Base-by-base conservation (phyloP, 2,329 filamentous ascomycete species). In the Pseudogymnoascus sp. region DNA sequence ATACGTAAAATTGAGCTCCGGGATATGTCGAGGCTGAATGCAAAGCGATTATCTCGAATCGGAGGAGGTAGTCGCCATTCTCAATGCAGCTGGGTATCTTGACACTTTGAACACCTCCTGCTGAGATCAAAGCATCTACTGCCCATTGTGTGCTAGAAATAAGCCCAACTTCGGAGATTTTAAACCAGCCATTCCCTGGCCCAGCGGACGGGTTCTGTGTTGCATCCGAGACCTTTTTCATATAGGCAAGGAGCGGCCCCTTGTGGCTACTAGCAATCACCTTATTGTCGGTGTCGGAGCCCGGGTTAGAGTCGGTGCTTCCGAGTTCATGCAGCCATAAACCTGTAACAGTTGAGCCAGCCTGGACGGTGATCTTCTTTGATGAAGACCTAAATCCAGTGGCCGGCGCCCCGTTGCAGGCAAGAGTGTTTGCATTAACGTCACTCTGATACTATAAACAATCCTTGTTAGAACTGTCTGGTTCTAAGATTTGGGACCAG, bases 21-120 rank as follows among this genome's bases (percentile, higher is more conserved):
- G 64, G 68, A 73, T 70, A 75, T 68, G 65, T 75, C 75, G 41
- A 75, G 70, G 7, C 74, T 67, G 4, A 72, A 65, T 41, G 66
- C 70, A 25, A 64, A 65, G 15, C 67, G 59, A 81, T 72, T 43
- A 80, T 73, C 73, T 84, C 81, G 35, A 79, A 75, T 30, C 80
- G 76, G 70, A 83, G 73, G 25, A 83, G 75, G 65, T 83, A 83
- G 58, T 83, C 75, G 37, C 81, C 81, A 1, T 79, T 72, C 1
- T 79, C 77, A 62, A 83, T 75, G 71, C 77, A 80, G 35, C 73
- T 68, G 39, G 81, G 81, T 63, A 83, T 71, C 43, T 50, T 50
- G 43, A 50, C 43, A 69, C 74, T 77, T 80, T 30, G 79, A 72
- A 60, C 73, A 75, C 62, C 72, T 25, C 25, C 37, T 28, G 11